phyloP scores from a whole-genome alignment of 148 eudicot genomes.

The Bassia scoparia region DNA sequence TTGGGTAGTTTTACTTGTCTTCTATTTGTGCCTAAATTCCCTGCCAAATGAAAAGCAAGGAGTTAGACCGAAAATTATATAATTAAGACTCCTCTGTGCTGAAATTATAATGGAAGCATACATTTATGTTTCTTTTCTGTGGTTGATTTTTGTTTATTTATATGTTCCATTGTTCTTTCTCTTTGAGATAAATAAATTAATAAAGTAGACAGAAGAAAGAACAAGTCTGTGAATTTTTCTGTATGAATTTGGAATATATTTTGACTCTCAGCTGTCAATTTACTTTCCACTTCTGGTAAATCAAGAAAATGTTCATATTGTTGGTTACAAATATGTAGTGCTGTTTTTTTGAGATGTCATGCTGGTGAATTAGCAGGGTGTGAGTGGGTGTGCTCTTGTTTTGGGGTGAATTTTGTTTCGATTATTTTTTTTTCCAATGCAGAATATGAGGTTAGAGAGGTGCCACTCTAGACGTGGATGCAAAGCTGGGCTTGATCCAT shows the following conservation, averaged over 20 bases:
- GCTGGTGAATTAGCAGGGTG: not conserved
- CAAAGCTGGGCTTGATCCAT: constrained; percentile 84
- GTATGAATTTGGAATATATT: too few species aligned
- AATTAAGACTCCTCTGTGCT: not conserved
- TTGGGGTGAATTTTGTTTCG: constrained; percentile 3
- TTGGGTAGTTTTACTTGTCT: not conserved
- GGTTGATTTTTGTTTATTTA: not conserved
- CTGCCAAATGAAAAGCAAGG: not conserved
- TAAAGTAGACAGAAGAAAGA: not conserved
- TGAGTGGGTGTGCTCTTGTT: too few species aligned
- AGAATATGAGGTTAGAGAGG: constrained; percentile 92
- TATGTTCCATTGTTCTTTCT: not conserved
- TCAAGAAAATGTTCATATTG: not conserved
- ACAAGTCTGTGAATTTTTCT: not conserved
- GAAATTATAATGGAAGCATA: not conserved
- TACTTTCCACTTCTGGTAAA: not conserved
- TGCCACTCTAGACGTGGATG: constrained; percentile 86
- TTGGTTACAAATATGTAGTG: not conserved
- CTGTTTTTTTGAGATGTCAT: not conserved
- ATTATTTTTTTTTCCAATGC: constrained; percentile 14
- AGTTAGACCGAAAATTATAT: not conserved
- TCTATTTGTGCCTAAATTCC: too few species aligned
- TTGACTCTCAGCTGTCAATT: not conserved
- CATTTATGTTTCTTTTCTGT: not conserved
- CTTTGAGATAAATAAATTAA: too few species aligned